Percentiles rank a stretch among this genome's conserved stretches.
These are phyloP conservation scores for Saccharomyces hybrid DNA, from an alignment of 1,139 yeast genomes.

Conservation along the genomic window DNA sequence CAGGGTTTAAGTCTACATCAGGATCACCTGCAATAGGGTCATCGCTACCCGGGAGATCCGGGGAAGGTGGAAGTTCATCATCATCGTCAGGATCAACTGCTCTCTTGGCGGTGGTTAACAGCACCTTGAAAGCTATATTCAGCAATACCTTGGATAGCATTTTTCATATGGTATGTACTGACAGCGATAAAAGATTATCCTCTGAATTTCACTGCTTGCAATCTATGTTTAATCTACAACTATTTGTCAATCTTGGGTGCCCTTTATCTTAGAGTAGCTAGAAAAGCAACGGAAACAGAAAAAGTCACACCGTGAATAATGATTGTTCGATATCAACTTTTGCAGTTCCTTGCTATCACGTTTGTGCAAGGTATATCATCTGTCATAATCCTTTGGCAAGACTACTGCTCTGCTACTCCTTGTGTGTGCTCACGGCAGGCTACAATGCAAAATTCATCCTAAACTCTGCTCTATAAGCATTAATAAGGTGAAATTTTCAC, in stretches of 20 bases:
- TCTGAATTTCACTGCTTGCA: not conserved
- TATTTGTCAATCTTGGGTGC: not conserved
- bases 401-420: not conserved
- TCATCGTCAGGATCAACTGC: slow-evolving; percentile 21
- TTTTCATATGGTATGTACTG: not conserved
- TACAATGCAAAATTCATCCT: not conserved
- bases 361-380: not conserved
- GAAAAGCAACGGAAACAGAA: not conserved
- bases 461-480: too few relatives aligned
- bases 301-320: not conserved
- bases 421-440: not conserved
- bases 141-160: slow-evolving; percentile 10
- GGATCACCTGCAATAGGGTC: slow-evolving; percentile 30
- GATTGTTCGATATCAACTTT: not conserved
- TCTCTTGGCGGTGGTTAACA: slow-evolving; percentile 16
- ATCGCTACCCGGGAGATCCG: slow-evolving; percentile 18
- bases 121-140: slow-evolving; percentile 9
- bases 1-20: slow-evolving; percentile 62
- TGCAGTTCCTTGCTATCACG: not conserved
- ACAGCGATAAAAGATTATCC: not conserved
- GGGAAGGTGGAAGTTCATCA: slow-evolving; percentile 21
- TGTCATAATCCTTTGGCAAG: not conserved
- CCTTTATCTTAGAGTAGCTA: not conserved
- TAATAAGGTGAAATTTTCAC: not conserved
- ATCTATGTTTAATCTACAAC: not conserved